These are phyloP conservation scores for Termitomyces sp. DNA, from an alignment of 768 basidiomycete species.

Conservation along the genomic window DNA sequence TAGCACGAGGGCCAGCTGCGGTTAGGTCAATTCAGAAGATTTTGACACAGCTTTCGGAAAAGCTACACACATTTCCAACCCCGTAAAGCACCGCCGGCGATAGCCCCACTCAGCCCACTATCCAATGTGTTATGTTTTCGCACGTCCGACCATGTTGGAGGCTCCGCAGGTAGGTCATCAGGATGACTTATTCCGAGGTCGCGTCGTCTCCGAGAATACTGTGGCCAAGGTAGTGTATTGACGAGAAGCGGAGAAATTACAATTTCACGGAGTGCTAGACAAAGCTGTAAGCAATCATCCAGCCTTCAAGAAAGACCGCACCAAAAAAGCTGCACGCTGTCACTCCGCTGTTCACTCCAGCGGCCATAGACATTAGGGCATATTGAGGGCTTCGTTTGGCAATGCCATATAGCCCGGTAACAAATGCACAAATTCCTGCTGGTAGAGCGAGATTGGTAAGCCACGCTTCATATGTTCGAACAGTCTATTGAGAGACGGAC, in stretches of 20 bases:
- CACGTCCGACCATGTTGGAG: conserved; percentile 47
- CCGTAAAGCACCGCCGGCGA: conserved; percentile 58
- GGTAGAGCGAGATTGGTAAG: conserved; percentile 14
- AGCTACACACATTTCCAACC: conserved; percentile 51
- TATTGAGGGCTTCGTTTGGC: conserved; percentile 43
- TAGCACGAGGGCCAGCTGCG: conserved; percentile 57
- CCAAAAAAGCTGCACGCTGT: conserved; percentile 78
- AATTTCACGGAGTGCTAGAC: conserved; percentile 71
- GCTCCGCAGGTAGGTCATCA: conserved; percentile 1
- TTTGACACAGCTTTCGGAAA: background rate
- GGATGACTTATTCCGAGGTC: conserved; percentile 20
- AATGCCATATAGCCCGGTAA: conserved; percentile 41
- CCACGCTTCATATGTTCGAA: conserved; percentile 20
- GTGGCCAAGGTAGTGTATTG: conserved; percentile 37
- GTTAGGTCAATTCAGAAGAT: background rate
- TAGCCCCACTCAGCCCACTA: conserved; percentile 66
- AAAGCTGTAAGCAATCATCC: background rate
- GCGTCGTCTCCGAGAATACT: conserved; percentile 42
- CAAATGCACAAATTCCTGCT: conserved; percentile 59
- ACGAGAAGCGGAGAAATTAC: conserved; percentile 62
- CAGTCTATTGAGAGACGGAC: conserved; percentile 51
- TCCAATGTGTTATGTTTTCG: conserved; percentile 63
- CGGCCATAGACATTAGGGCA: conserved; percentile 47
- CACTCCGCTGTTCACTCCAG: conserved; percentile 70
- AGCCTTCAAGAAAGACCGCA: conserved; percentile 30